Evolutionary conservation across 192 early-diverging fungal genomes (phyloP).

Genomic region (Chytriomyces sp.): DNA sequence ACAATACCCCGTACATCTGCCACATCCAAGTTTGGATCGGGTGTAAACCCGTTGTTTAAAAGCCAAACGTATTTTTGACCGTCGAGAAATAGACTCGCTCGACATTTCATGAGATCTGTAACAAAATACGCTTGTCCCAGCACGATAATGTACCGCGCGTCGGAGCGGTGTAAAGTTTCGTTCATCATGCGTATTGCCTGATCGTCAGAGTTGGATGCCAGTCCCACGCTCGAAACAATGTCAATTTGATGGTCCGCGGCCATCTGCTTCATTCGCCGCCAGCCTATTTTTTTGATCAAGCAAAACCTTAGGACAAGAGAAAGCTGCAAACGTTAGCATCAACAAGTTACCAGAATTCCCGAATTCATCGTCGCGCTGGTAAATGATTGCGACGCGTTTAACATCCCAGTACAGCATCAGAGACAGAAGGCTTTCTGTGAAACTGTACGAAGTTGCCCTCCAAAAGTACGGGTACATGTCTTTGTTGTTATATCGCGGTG

Average conservation of each 20-base stretch:
- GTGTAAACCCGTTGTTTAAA: too few relatives aligned
- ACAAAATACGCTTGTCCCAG: neutral
- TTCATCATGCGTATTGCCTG: neutral
- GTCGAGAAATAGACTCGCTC: too few relatives aligned
- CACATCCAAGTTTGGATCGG: too few relatives aligned
- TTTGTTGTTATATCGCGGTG: neutral
- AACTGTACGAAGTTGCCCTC: neutral
- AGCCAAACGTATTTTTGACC: too few relatives aligned
- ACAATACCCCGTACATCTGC: too few relatives aligned
- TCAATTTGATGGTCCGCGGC: neutral
- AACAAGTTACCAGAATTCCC: too few relatives aligned
- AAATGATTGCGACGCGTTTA: slow-evolving; percentile 15
- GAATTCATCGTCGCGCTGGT: neutral
- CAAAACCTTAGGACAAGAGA: too few relatives aligned
- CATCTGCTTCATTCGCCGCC: too few relatives aligned
- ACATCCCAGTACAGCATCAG: neutral
- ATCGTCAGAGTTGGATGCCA: neutral
- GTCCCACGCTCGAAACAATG: neutral
- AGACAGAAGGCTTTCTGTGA: neutral
- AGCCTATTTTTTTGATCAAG: too few relatives aligned
- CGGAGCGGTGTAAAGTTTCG: neutral
- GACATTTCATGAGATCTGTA: too few relatives aligned
- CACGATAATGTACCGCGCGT: slow-evolving; percentile 8
- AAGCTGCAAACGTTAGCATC: too few relatives aligned
- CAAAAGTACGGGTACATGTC: slow-evolving; percentile 4